These are phyloP conservation scores for Micromonas commoda DNA, from an alignment of 139 green algal species.

Conservation along the genomic window DNA sequence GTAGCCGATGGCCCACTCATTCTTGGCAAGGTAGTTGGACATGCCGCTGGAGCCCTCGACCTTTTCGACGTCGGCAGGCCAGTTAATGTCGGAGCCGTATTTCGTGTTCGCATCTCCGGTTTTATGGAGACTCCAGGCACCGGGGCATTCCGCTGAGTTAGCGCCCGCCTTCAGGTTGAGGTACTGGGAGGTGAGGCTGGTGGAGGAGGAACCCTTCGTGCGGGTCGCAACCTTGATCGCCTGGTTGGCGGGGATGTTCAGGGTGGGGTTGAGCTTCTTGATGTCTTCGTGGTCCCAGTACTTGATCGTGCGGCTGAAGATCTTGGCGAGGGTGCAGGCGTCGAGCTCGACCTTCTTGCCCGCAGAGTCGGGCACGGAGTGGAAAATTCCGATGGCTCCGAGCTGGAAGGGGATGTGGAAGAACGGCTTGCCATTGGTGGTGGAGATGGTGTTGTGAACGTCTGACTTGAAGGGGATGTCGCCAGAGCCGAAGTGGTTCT, in stretches of 20 bases:
- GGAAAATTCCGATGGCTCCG: conserved; percentile 38
- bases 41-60: conserved; percentile 27
- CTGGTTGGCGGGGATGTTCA: conserved; percentile 21
- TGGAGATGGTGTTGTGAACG: conserved; percentile 17
- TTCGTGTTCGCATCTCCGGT: too few relatives aligned
- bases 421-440: background rate
- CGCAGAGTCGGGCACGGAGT: conserved; percentile 32
- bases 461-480: conserved; percentile 32
- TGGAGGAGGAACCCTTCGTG: conserved; percentile 29
- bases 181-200: conserved; percentile 25
- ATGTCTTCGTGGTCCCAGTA: conserved; percentile 40
- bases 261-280: conserved; percentile 29
- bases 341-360: conserved; percentile 26
- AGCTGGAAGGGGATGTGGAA: conserved; percentile 38
- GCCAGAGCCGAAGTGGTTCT: conserved; percentile 36
- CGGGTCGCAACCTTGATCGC: conserved; percentile 34
- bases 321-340: conserved; percentile 29
- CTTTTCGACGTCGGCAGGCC: too few relatives aligned
- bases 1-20: conserved; percentile 38
- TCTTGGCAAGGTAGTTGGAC: conserved; percentile 9
- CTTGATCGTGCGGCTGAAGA: conserved; percentile 35
- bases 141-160: background rate
- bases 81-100: too few relatives aligned
- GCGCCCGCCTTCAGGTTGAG: conserved; percentile 25
- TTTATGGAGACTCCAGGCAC: too few relatives aligned